Evolutionary conservation across 1,284 basidiomycete species (phyloP).

Genomic region (Tylopilus sp.): DNA sequence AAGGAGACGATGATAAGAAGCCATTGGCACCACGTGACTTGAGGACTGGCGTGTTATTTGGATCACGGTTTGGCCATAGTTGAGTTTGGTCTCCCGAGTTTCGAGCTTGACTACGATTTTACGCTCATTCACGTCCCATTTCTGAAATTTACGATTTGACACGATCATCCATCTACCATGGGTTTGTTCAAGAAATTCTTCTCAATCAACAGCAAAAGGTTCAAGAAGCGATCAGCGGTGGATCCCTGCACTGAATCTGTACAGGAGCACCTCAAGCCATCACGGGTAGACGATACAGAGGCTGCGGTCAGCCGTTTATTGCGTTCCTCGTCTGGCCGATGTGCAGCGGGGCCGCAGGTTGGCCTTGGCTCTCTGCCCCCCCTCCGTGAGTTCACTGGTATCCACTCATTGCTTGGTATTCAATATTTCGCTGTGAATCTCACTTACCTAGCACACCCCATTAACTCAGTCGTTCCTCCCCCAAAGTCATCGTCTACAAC

Average conservation of each 20-base stretch:
- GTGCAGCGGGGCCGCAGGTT: conserved; percentile 59
- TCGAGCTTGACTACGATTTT: conserved; percentile 26
- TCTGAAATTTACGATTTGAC: conserved; percentile 35
- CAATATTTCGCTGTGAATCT: not conserved
- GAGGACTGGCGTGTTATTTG: conserved; percentile 44
- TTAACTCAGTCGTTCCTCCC: conserved; percentile 59
- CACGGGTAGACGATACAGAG: conserved; percentile 54
- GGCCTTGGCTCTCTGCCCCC: conserved; percentile 66
- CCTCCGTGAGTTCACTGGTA: conserved; percentile 59
- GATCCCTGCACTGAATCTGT: conserved; percentile 20
- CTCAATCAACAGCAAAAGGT: conserved; percentile 70
- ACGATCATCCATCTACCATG: conserved; percentile 52
- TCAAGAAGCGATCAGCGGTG: conserved; percentile 49
- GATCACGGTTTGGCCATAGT: conserved; percentile 54
- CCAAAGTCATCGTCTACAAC: conserved; percentile 57
- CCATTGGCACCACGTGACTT: conserved; percentile 27
- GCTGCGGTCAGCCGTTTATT: conserved; percentile 68
- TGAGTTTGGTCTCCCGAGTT: conserved; percentile 39
- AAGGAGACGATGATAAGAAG: not conserved
- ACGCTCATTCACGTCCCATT: conserved; percentile 41
- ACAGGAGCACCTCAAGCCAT: conserved; percentile 27
- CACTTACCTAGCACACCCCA: conserved; percentile 62
- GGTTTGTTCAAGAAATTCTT: conserved; percentile 74
- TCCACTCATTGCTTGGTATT: not conserved
- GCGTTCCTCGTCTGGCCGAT: conserved; percentile 73